Evolutionary conservation across 306 rosid species (phyloP).

Genomic region (Inga laurina): DNA sequence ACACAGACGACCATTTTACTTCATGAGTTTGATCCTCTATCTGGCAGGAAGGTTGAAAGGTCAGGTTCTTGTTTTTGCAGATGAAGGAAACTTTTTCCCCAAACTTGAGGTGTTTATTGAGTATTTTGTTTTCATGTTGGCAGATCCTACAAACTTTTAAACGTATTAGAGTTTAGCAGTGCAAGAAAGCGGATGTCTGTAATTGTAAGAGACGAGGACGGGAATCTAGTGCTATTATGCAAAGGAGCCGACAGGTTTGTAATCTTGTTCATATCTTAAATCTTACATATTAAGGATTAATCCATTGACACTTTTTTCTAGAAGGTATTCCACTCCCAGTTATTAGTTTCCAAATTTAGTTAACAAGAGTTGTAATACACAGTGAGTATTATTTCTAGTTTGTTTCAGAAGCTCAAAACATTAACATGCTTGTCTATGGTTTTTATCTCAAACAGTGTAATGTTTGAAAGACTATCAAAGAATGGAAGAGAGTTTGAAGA

Average conservation of each 20-base stretch:
- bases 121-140: slow-evolving; percentile 20
- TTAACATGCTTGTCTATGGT: slow-evolving; percentile 17
- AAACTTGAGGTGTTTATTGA: slow-evolving; percentile 27
- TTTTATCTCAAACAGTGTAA: slow-evolving; percentile 65
- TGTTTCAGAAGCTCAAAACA: slow-evolving; percentile 17
- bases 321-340: background rate
- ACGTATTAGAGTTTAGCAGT: slow-evolving; percentile 84
- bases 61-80: slow-evolving; percentile 38
- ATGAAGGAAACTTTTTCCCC: slow-evolving; percentile 10
- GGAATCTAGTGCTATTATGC: slow-evolving; percentile 70
- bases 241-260: slow-evolving; percentile 99
- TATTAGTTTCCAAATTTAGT: background rate
- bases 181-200: slow-evolving; percentile 97
- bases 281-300: background rate
- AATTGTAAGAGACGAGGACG: slow-evolving; percentile 66
- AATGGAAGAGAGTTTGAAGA: slow-evolving; percentile 82
- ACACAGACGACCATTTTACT: slow-evolving; percentile 64
- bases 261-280: slow-evolving; percentile 24
- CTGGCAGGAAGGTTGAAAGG: slow-evolving; percentile 56
- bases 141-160: slow-evolving; percentile 80
- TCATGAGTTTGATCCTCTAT: slow-evolving; percentile 60
- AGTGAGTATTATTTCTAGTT: slow-evolving; percentile 2
- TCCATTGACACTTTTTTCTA: background rate
- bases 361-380: slow-evolving; percentile 7
- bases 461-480: slow-evolving; percentile 86